These are phyloP conservation scores for Aspergillus asperescens DNA, from an alignment of 495 filamentous ascomycete species.

Conservation along the genomic window DNA sequence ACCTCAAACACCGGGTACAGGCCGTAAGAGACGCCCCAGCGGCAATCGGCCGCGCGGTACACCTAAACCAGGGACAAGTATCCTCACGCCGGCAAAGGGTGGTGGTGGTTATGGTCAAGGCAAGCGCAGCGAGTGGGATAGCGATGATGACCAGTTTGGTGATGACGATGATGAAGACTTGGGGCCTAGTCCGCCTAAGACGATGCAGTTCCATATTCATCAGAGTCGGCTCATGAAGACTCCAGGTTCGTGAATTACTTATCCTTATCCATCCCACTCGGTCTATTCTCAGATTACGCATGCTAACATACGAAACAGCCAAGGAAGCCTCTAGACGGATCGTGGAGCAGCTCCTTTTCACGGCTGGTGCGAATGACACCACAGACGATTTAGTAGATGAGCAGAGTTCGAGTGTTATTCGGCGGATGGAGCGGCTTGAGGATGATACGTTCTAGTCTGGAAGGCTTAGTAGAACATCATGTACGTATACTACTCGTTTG, in stretches of 20 bases:
- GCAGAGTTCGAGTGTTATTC: conserved; percentile 71
- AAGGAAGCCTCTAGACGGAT: conserved; percentile 88
- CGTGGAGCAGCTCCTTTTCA: conserved; percentile 82
- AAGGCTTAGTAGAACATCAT: no score
- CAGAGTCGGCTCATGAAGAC: conserved; percentile 84
- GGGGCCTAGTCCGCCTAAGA: conserved; percentile 82
- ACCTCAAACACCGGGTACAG: conserved; percentile 33
- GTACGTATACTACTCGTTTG: background rate
- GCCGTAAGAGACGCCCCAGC: conserved; percentile 34
- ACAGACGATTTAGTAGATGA: conserved; percentile 46
- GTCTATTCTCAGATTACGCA: no score
- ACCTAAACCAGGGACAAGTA: conserved; percentile 68
- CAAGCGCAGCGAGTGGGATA: conserved; percentile 53
- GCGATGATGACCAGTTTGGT: conserved; percentile 45
- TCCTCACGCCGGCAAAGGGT: conserved; percentile 59
- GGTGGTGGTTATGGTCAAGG: no score
- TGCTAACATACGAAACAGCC: conserved; percentile 41
- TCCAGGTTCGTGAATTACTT: conserved; percentile 58
- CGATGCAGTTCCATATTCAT: conserved; percentile 92
- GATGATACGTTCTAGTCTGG: conserved; percentile 64
- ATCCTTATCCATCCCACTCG: no score
- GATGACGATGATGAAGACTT: conserved; percentile 53
- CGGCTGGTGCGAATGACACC: conserved; percentile 56
- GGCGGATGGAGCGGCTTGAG: conserved; percentile 57
- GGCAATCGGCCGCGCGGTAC: conserved; percentile 34